Conservation (phyloP, 768 basidiomycete species). For the Mycena epipterygia region DNA sequence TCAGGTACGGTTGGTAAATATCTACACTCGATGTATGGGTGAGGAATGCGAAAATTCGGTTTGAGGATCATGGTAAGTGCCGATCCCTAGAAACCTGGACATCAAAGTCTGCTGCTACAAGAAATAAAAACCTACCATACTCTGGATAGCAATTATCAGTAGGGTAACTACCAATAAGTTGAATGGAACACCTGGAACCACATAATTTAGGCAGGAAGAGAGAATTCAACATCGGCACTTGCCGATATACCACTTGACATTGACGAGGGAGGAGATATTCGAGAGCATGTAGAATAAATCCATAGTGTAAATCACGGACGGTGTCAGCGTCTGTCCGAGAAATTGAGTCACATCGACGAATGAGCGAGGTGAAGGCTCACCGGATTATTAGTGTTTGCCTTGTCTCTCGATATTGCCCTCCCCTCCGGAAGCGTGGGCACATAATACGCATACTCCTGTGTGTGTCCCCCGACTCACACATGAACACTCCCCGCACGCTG, state of each 20-base stretch:
- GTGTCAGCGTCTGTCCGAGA: conserved; percentile 59
- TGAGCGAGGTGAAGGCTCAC: conserved; percentile 36
- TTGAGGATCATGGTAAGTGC: neutral
- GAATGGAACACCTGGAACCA: conserved; percentile 57
- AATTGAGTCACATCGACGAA: neutral
- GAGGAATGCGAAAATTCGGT: conserved; percentile 65
- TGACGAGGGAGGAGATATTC: conserved; percentile 59
- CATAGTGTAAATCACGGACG: conserved; percentile 64
- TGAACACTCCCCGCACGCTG: conserved; percentile 64
- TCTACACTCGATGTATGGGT: conserved; percentile 66
- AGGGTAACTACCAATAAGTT: conserved; percentile 70
- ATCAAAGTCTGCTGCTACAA: no score
- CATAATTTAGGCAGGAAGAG: neutral
- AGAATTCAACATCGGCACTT: conserved; percentile 12
- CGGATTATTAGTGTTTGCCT: conserved; percentile 42
- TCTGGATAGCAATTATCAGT: conserved; percentile 77
- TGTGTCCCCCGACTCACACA: no score
- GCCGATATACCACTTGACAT: conserved; percentile 67
- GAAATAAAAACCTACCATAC: no score
- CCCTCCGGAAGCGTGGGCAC: conserved; percentile 52
- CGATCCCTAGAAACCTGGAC: conserved; percentile 49
- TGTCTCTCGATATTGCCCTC: conserved; percentile 58
- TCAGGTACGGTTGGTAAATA: conserved; percentile 66
- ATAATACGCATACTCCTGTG: conserved; percentile 62
- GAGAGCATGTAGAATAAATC: conserved; percentile 70